These are phyloP conservation scores for Ascochyta koolunga DNA, from an alignment of 2,329 filamentous ascomycete genomes.

Conservation along the genomic window DNA sequence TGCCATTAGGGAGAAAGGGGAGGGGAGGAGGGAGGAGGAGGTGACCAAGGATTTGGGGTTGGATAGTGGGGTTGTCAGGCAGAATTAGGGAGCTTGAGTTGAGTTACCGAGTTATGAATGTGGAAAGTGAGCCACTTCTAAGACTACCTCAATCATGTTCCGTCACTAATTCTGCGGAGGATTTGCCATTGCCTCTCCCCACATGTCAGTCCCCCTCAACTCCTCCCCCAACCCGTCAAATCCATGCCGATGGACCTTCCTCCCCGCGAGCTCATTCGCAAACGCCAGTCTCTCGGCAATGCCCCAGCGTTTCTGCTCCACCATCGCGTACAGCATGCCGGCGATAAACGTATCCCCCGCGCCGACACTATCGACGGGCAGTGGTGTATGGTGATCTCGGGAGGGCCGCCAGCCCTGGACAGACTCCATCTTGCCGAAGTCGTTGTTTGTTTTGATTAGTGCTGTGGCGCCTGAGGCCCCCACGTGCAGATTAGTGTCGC, in stretches of 20 bases:
- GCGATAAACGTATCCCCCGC: slow-evolving; percentile 79
- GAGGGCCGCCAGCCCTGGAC: slow-evolving; percentile 18
- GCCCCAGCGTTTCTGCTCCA: slow-evolving; percentile 60
- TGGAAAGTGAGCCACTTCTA: too few relatives aligned
- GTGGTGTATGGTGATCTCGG: background rate
- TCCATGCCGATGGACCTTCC: slow-evolving; percentile 71
- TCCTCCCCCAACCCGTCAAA: slow-evolving; percentile 52
- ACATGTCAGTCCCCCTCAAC: too few relatives aligned
- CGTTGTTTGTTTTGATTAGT: slow-evolving; percentile 44
- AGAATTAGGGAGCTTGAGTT: background rate
- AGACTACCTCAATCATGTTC: too few relatives aligned
- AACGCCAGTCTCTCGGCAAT: slow-evolving; percentile 60
- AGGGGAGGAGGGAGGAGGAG: slow-evolving; percentile 8
- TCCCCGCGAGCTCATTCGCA: slow-evolving; percentile 69
- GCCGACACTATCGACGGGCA: slow-evolving; percentile 66
- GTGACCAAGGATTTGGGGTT: background rate
- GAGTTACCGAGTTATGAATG: too few relatives aligned
- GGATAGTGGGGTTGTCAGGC: slow-evolving; percentile 4
- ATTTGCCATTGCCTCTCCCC: too few relatives aligned
- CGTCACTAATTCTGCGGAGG: too few relatives aligned
- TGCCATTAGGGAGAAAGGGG: slow-evolving; percentile 59
- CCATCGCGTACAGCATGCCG: slow-evolving; percentile 69
- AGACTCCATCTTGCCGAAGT: slow-evolving; percentile 11
- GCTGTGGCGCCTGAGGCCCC: slow-evolving; percentile 61
- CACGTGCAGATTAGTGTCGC: slow-evolving; percentile 64